Base-by-base conservation (phyloP, 305 asterid genomes). In the Petunia hybrid region DNA sequence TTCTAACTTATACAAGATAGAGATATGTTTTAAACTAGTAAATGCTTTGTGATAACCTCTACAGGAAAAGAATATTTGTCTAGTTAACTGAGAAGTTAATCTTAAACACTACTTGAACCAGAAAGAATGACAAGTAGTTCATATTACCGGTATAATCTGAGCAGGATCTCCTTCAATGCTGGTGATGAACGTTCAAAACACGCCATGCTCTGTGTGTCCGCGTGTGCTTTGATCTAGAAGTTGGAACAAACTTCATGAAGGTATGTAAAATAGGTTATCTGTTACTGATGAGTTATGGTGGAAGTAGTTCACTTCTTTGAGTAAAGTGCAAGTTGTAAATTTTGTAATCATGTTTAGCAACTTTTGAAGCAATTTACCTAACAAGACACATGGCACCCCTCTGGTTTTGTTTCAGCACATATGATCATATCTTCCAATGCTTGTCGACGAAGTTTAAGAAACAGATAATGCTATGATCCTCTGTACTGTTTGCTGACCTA, bases 161-260 rank as follows among this genome's bases (percentile, higher is more conserved):
- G 90, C 73, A 95, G 92, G 84, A 95, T 85, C 89, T 91, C 96
- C 86, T 85, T 92, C 89, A 94, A 71, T 79, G 97, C 97, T 60
- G 98, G 98, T 43, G 99, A 95, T 60, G 91, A 92, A 89, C 93
- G 93, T 80, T 94, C 93, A 83, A 91, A 91, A 85, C 89, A 91
- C 65, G 92, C 91, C 95, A 92, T 90, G 68, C 80, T 81, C 70
- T 39, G 1, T 80, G 10, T 63, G 14, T 55, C 31, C 42, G 65
- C 36, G 73, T 67, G 61, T 16, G 71, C 38, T 36, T 56, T 43
- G 55, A 39, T 56, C 76, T 56, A 64, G 62, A 35, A 57, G 57
- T 40, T 61, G 59, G 42, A 70, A 43, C 48, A 51, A 80, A 53
- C 40, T 74, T 78, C 71, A 43, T 43, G 81, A 65, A 63, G 43